Conservation (phyloP, 768 basidiomycete genomes). For the Pisolithus albus region DNA sequence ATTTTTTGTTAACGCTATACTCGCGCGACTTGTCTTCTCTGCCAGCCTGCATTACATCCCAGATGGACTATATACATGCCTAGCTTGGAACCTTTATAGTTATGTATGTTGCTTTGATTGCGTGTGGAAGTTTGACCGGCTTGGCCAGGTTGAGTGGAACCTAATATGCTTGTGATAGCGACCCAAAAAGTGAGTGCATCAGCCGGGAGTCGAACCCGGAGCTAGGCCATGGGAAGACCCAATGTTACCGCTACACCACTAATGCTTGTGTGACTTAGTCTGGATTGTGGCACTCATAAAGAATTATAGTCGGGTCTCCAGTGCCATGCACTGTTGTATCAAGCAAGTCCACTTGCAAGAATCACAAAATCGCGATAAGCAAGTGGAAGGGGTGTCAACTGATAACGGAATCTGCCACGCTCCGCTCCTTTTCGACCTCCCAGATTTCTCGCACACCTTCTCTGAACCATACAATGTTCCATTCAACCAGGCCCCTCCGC, state of each 20-base stretch:
- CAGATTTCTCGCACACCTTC: conserved; percentile 81
- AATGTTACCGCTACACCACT: conserved; percentile 83
- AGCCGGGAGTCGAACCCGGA: conserved; percentile 56
- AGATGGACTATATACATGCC: background rate
- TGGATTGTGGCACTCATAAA: too few relatives aligned
- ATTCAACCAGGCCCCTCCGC: conserved; percentile 72
- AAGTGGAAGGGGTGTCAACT: background rate
- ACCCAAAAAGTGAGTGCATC: conserved; percentile 28
- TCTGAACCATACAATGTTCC: conserved; percentile 81
- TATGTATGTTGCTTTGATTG: background rate
- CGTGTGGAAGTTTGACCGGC: background rate
- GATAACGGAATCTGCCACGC: conserved; percentile 14
- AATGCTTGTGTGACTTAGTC: conserved; percentile 10
- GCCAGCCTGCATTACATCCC: background rate
- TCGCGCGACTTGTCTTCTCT: background rate
- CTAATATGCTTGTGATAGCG: too few relatives aligned
- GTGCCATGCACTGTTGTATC: too few relatives aligned
- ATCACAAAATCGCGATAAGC: too few relatives aligned
- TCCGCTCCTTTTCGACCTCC: conserved; percentile 58
- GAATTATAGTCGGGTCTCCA: too few relatives aligned
- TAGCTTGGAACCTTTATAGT: background rate
- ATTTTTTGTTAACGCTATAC: background rate
- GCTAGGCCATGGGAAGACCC: conserved; percentile 76
- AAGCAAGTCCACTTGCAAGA: too few relatives aligned
- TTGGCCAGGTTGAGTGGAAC: background rate